phyloP scores from a whole-genome alignment of 441 rosid genomes.

The Arabidopsis hybrid region DNA sequence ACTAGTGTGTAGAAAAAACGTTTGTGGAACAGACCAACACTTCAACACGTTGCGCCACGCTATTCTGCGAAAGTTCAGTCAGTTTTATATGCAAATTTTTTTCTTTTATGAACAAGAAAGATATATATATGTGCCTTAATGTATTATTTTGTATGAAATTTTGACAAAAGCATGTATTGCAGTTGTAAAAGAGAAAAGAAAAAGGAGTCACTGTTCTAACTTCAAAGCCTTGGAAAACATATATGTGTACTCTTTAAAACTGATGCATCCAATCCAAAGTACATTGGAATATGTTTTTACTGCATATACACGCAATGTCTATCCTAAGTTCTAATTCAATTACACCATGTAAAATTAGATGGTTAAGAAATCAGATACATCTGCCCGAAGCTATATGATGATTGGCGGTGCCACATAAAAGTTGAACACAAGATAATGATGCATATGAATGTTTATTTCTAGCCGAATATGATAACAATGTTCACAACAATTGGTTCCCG shows the following conservation, averaged over 20 bases:
- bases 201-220: background rate
- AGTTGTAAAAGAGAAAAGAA: background rate
- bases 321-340: background rate
- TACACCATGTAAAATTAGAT: no score
- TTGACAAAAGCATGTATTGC: background rate
- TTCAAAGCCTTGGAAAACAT: conserved; percentile 6
- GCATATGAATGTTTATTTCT: conserved; percentile 13
- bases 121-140: no score
- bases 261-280: background rate
- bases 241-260: conserved; percentile 4
- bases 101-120: no score
- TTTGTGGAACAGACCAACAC: conserved; percentile 22
- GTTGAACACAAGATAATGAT: conserved; percentile 22
- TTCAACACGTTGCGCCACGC: background rate
- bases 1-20: background rate
- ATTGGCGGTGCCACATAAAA: conserved; percentile 28
- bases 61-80: background rate
- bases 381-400: conserved; percentile 4
- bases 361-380: background rate
- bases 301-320: conserved; percentile 20
- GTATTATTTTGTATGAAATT: background rate
- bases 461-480: conserved; percentile 31
- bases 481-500: conserved; percentile 40
- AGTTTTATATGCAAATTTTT: conserved; percentile 1
- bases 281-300: conserved; percentile 2